Base-by-base conservation (phyloP, 164 flowering plant species). In the Berberis thunbergii region DNA sequence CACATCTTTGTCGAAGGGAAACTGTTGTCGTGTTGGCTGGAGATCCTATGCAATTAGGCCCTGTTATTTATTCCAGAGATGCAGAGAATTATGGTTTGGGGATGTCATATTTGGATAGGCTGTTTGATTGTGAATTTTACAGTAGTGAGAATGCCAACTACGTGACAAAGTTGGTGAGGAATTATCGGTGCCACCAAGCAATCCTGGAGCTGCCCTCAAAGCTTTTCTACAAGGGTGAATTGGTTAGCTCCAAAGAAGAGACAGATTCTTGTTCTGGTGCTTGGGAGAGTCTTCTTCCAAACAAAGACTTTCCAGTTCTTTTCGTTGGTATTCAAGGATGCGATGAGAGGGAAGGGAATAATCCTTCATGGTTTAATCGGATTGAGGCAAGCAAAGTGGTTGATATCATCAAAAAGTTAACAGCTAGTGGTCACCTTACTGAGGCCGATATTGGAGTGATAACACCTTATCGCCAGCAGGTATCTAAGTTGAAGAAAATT, bases 331-430 rank as follows among this genome's bases (percentile, higher is more conserved):
- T 95, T 66, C 93, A 87, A 83, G 99, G 97, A 59, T 84, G 79
- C 68, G 97, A 95, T 76, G 97, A 95, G 80, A 80, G 99, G 75
- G 99, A 95, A 73, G 99, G 97, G 8, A 84, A 60, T 64, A 91
- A 91, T 58, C 99, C 99, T 4, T 95, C 97, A 50, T 95, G 99
- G 99, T 95, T 95, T 72, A 95, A 95, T 61, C 81, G 99, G 13
- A 75, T 86, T 54, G 97, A 95, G 69, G 94, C 81, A 4, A 91
- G 97, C 72, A 89, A 87, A 75, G 96, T 89, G 0, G 83, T 86
- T 7, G 86, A 89, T 67, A 64, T 88, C n/a, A 76, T 88, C 9
- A 73, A 64, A 60, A 76, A 72, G 50, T 63, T 95, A 66, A 81
- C 59, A 13, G 70, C 53, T 6, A 68, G 58, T 44, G 58, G 70